Percentiles rank a stretch among this genome's conserved stretches.
These are phyloP conservation scores for Mrakia blollopis DNA, from an alignment of 768 basidiomycete species.

Conservation along the genomic window DNA sequence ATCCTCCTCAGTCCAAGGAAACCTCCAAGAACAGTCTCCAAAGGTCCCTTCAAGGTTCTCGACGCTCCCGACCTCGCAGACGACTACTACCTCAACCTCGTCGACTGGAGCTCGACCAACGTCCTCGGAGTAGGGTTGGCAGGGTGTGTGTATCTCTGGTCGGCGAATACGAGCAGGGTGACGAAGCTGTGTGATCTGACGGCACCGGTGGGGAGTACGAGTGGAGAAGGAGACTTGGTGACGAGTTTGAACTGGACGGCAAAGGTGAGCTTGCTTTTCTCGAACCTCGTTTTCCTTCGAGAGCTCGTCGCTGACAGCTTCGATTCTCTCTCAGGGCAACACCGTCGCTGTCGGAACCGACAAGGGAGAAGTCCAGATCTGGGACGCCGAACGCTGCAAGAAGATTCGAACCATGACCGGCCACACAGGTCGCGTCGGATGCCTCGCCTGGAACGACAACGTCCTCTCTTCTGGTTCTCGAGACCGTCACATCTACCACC, in stretches of 20 bases:
- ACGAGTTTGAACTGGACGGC: constrained; percentile 93
- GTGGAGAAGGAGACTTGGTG: constrained; percentile 56
- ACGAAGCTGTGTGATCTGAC: constrained; percentile 81
- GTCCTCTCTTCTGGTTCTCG: constrained; percentile 85
- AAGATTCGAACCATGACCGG: constrained; percentile 78
- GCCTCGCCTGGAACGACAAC: constrained; percentile 86
- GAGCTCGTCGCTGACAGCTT: no score
- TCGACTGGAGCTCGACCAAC: constrained; percentile 95
- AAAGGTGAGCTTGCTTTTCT: constrained; percentile 47
- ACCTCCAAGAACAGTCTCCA: constrained; percentile 73
- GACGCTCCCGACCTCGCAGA: constrained; percentile 96
- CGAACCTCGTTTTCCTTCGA: background rate
- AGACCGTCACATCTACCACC: constrained; percentile 83
- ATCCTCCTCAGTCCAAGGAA: constrained; percentile 80
- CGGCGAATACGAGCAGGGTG: constrained; percentile 85
- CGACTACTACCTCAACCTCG: constrained; percentile 96
- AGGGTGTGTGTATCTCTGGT: constrained; percentile 93
- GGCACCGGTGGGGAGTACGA: background rate
- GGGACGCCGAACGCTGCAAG: constrained; percentile 74
- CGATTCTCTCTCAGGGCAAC: constrained; percentile 55
- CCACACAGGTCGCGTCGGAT: constrained; percentile 83
- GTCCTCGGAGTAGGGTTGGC: constrained; percentile 90
- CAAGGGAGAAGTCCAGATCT: constrained; percentile 83
- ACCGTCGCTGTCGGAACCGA: constrained; percentile 90
- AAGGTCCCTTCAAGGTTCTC: constrained; percentile 92